A percentile compares a stretch with the other conserved stretches of the same genome.
Conservation (phyloP, 768 basidiomycete species). For the Tricholoma saponaceum region DNA sequence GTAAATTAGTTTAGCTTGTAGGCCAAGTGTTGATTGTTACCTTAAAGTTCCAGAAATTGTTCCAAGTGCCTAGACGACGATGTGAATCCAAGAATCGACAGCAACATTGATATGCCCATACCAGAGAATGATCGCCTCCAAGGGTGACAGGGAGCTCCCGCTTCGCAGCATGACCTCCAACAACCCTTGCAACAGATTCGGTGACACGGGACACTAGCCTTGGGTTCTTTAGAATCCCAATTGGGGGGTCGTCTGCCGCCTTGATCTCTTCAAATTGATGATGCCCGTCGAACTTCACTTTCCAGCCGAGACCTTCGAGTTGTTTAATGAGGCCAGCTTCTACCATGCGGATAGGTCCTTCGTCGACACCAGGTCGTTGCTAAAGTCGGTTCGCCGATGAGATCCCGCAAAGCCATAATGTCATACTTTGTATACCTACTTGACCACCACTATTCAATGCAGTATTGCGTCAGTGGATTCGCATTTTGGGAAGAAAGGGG, state of each 20-base stretch:
- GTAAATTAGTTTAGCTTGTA: not conserved
- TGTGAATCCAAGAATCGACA: slow-evolving; percentile 8
- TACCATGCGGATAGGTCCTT: slow-evolving; percentile 85
- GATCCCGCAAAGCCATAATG: not conserved
- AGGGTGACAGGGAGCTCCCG: slow-evolving; percentile 87
- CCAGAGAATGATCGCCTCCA: slow-evolving; percentile 95
- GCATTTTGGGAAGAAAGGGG: slow-evolving; percentile 1
- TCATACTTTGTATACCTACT: slow-evolving; percentile 31
- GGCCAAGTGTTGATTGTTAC: slow-evolving; percentile 33
- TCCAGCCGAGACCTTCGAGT: slow-evolving; percentile 78
- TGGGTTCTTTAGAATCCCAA: slow-evolving; percentile 89
- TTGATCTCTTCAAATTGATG: slow-evolving; percentile 82
- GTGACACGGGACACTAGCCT: slow-evolving; percentile 80
- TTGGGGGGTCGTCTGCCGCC: slow-evolving; percentile 65
- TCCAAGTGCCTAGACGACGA: slow-evolving; percentile 63
- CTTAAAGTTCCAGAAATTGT: slow-evolving; percentile 88
- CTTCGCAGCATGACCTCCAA: slow-evolving; percentile 70
- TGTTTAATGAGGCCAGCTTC: slow-evolving; percentile 81
- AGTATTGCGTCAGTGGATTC: slow-evolving; percentile 6
- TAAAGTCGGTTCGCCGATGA: slow-evolving; percentile 27
- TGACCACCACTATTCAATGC: slow-evolving; percentile 53
- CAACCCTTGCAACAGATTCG: slow-evolving; percentile 69
- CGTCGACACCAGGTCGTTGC: slow-evolving; percentile 79
- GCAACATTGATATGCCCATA: slow-evolving; percentile 29
- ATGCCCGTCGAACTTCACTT: slow-evolving; percentile 86